Evolutionary conservation across 2,329 filamentous ascomycete species (phyloP), one percentile per base, ranked within the genome.

Genomic region (Plectosphaerella cucumerina): DNA sequence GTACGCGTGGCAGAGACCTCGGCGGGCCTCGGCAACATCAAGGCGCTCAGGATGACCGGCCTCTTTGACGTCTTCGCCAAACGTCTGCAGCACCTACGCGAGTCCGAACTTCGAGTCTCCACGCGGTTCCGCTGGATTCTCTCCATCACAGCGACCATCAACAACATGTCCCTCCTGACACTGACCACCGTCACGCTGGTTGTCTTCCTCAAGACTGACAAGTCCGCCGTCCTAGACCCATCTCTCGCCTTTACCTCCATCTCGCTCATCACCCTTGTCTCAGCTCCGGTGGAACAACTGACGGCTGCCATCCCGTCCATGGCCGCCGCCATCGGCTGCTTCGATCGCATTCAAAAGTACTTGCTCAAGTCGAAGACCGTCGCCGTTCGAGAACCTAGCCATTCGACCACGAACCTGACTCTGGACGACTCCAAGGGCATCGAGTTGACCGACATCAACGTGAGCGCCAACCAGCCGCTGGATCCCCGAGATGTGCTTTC

Each of bases 21-120:
- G 4, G 67, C 68, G 4, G 72, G 77, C 59, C 64, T 80, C 1
- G 70, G 69, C 6, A 72, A 71, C 17, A 77, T 81, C 65, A 80
- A 77, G 55, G 71, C 70, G 14, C 67, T 80, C 50, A 80, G 78
- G 57, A 72, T 80, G 56, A 66, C 73, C 1, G 77, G 76, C 0
- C 57, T 81, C 11, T 71, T 69, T 31, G 62, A 71, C n/a, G 67
- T 68, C 11, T 73, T 58, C 65, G 60, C 58, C 22, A 20, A 47
- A 3, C 52, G 55, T 6, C 53, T 64, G 17, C 48, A 57, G 1
- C 50, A 53, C 6, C 33, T 62, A 18, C 56, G 62, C 9, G 48
- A 50, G 4, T 39, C 22, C 10, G 62, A 65, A 35, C 51, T 64
- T 15, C 48, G 53, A 54, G 54, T 21, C 22, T 62, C 61, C 2